Conservation (phyloP, 345 rosid genomes). For the Dipteronia dyeriana region DNA sequence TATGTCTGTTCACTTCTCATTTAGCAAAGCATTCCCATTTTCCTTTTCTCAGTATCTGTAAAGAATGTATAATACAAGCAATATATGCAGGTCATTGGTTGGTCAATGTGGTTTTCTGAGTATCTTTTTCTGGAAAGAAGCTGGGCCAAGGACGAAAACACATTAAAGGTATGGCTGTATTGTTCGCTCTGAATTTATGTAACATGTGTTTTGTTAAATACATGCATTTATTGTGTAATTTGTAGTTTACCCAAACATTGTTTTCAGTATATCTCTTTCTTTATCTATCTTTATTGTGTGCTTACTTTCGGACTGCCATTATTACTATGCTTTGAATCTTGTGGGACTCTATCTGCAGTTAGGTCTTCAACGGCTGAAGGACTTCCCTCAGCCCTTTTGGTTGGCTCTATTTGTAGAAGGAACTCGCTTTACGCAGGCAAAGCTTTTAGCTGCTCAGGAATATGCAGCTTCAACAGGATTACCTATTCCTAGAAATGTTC, state of each 20-base stretch:
- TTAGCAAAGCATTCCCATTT: neutral
- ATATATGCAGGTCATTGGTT: conserved; percentile 80
- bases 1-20: neutral
- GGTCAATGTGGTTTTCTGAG: conserved; percentile 99
- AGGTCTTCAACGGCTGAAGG: conserved; percentile 76
- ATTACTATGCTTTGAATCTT: conserved; percentile 22
- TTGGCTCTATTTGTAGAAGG: conserved; percentile 98
- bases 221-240: neutral
- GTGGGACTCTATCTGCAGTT: conserved; percentile 57
- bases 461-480: conserved; percentile 81
- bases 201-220: neutral
- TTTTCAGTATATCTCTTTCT: neutral
- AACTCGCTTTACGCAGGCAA: conserved; percentile 92
- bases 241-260: neutral
- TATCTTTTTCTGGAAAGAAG: conserved; percentile 88
- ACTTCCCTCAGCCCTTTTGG: conserved; percentile 94
- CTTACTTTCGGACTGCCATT: neutral
- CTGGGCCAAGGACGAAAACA: conserved; percentile 91
- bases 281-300: neutral
- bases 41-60: neutral
- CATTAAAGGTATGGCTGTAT: conserved; percentile 52
- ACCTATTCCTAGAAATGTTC: conserved; percentile 86
- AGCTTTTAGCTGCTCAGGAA: conserved; percentile 93
- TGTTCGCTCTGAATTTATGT: neutral
- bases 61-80: neutral